Percentiles rank a stretch among this genome's conserved stretches.
phyloP scores from a whole-genome alignment of 2,329 filamentous ascomycete genomes.

The Ophiognomonia clavigignenti-juglandacearum region DNA sequence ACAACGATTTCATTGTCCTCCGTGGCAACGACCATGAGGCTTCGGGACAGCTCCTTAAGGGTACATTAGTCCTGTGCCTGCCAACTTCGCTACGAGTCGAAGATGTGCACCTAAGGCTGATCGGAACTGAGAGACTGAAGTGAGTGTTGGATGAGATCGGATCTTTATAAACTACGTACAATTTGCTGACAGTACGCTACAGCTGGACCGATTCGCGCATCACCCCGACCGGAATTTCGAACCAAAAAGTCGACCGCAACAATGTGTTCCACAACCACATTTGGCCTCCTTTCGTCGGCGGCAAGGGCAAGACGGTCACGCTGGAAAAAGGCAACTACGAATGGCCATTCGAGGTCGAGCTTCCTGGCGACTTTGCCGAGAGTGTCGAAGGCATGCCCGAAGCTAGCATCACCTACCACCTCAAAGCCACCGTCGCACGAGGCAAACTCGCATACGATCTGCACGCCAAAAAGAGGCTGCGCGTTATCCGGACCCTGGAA shows the following conservation, averaged over 20 bases:
- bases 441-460: slow-evolving; percentile 88
- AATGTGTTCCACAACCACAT: slow-evolving; percentile 61
- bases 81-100: slow-evolving; percentile 65
- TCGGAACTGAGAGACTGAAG: slow-evolving; percentile 64
- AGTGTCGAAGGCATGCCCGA: slow-evolving; percentile 86
- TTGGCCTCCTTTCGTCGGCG: slow-evolving; percentile 63
- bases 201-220: slow-evolving; percentile 49
- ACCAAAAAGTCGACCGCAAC: slow-evolving; percentile 54
- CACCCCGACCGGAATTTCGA: slow-evolving; percentile 54
- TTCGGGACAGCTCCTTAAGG: slow-evolving; percentile 68
- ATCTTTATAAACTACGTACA: too few species aligned
- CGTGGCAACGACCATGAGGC: slow-evolving; percentile 72
- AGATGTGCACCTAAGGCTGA: slow-evolving; percentile 67
- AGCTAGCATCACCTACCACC: slow-evolving; percentile 81
- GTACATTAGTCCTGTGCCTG: slow-evolving; percentile 69
- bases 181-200: slow-evolving; percentile 15
- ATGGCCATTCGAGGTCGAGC: slow-evolving; percentile 70
- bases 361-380: slow-evolving; percentile 72
- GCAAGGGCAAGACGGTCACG: slow-evolving; percentile 49
- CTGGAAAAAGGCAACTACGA: slow-evolving; percentile 75
- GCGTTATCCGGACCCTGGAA: slow-evolving; percentile 73
- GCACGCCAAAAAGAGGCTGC: slow-evolving; percentile 70
- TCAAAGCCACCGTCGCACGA: slow-evolving; percentile 84
- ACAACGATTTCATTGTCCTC: slow-evolving; percentile 75
- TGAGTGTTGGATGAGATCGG: too few species aligned